phyloP scores from a whole-genome alignment of 1,139 yeast species.

The Taphrina confusa region DNA sequence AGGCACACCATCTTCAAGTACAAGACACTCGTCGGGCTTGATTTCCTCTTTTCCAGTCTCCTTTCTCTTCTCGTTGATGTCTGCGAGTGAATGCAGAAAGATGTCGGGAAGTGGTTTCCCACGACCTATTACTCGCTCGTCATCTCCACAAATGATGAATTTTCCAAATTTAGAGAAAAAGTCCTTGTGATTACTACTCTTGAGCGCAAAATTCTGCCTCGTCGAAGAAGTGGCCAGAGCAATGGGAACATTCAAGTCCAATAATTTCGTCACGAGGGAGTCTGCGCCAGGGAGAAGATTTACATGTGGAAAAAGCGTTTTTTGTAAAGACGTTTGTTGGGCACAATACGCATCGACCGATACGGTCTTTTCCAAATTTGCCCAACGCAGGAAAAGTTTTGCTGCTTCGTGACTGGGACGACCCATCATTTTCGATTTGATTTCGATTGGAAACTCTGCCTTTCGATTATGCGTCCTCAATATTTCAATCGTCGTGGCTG shows the following conservation, averaged over 20 bases:
- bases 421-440: slow-evolving; percentile 84
- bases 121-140: slow-evolving; percentile 71
- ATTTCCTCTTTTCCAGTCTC: slow-evolving; percentile 51
- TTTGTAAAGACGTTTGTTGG: slow-evolving; percentile 58
- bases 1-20: slow-evolving; percentile 92
- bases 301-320: slow-evolving; percentile 61
- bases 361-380: slow-evolving; percentile 57
- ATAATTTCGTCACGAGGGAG: slow-evolving; percentile 61
- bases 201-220: slow-evolving; percentile 58
- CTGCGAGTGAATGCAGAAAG: slow-evolving; percentile 76
- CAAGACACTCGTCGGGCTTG: slow-evolving; percentile 72
- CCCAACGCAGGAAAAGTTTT: slow-evolving; percentile 64
- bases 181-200: slow-evolving; percentile 63
- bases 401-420: slow-evolving; percentile 77
- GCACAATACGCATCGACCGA: slow-evolving; percentile 63
- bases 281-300: slow-evolving; percentile 80
- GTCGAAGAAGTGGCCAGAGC: slow-evolving; percentile 92
- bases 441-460: slow-evolving; percentile 80
- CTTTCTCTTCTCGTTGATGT: slow-evolving; percentile 56
- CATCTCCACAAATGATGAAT: slow-evolving; percentile 81
- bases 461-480: slow-evolving; percentile 67
- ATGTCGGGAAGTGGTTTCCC: slow-evolving; percentile 95
- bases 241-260: slow-evolving; percentile 61
- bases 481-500: slow-evolving; percentile 63
- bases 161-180: slow-evolving; percentile 60